Percentiles rank a stretch among this genome's conserved stretches.
phyloP scores from a whole-genome alignment of 2,329 filamentous ascomycete genomes.

The Aspergillus sp. region DNA sequence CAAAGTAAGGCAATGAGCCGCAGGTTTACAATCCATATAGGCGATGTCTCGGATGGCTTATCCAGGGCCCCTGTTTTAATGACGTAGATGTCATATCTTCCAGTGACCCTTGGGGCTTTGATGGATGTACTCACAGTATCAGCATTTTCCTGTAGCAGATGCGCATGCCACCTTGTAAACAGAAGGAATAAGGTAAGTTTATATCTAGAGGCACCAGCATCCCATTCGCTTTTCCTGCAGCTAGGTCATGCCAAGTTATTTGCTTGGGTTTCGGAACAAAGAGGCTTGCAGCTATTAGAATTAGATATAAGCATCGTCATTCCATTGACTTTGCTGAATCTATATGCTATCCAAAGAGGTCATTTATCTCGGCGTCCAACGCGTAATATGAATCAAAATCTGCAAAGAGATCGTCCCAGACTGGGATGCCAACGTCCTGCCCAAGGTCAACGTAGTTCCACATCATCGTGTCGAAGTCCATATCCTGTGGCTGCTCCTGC shows the following conservation, averaged over 20 bases:
- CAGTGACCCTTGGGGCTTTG: too few species aligned
- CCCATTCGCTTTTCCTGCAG: not conserved
- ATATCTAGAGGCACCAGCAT: not conserved
- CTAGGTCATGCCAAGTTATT: not conserved
- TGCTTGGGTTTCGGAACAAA: too few species aligned
- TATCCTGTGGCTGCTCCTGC: not conserved
- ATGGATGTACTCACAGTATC: too few species aligned
- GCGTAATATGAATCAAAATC: not conserved
- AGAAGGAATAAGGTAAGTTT: not conserved
- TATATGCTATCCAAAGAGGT: not conserved
- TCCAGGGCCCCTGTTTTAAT: too few species aligned
- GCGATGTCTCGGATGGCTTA: too few species aligned
- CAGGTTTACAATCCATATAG: too few species aligned
- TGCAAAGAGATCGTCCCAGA: not conserved
- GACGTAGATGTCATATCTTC: too few species aligned
- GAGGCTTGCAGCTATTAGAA: not conserved
- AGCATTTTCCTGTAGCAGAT: too few species aligned
- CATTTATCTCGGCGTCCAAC: not conserved
- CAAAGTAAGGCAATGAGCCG: too few species aligned
- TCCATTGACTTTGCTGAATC: not conserved
- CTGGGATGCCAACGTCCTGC: not conserved
- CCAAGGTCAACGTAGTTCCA: not conserved
- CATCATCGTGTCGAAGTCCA: not conserved
- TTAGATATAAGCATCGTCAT: not conserved
- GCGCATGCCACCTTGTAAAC: too few species aligned